Percentiles rank a stretch among this genome's conserved stretches.
Conservation (phyloP, 2,329 filamentous ascomycete genomes). For the Pleoardoris graminearum region DNA sequence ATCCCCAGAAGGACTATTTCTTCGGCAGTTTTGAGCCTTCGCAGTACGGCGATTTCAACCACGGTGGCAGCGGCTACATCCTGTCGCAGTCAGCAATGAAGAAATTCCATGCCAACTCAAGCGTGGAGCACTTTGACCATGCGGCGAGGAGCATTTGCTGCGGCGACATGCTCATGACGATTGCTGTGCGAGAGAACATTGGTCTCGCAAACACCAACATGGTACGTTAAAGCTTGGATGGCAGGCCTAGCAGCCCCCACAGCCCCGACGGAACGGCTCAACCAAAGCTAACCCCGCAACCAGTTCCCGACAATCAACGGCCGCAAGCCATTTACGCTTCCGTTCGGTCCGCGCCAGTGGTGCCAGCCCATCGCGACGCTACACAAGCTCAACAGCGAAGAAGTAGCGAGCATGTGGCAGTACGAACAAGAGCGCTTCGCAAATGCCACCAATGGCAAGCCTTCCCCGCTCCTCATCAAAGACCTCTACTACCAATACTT, state of each 20-base stretch:
- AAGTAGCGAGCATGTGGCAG: constrained; percentile 2
- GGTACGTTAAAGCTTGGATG: background rate
- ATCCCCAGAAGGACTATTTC: constrained; percentile 3
- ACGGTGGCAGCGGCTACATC: constrained; percentile 11
- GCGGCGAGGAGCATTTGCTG: constrained; percentile 3
- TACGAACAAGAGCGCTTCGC: constrained; percentile 4
- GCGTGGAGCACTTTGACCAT: constrained; percentile 4
- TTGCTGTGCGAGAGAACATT: constrained; percentile 5
- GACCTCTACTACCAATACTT: constrained; percentile 10
- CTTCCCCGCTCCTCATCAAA: constrained; percentile 8
- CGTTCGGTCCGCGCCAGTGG: constrained; percentile 9
- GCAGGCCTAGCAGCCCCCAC: background rate
- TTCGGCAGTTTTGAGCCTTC: constrained; percentile 8
- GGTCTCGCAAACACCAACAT: constrained; percentile 8
- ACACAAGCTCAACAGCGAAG: constrained; percentile 12
- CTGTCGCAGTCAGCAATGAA: constrained; percentile 3
- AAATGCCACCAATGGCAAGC: constrained; percentile 1
- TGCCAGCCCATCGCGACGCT: constrained; percentile 11
- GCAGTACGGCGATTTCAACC: constrained; percentile 8
- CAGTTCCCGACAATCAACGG: constrained; percentile 10
- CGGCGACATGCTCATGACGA: constrained; percentile 10
- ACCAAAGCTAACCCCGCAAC: background rate
- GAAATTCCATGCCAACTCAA: constrained; percentile 1
- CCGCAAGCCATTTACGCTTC: constrained; percentile 10
- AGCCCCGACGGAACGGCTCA: background rate